These are phyloP conservation scores for Suillus decipiens DNA, from an alignment of 768 basidiomycete species.

Conservation along the genomic window DNA sequence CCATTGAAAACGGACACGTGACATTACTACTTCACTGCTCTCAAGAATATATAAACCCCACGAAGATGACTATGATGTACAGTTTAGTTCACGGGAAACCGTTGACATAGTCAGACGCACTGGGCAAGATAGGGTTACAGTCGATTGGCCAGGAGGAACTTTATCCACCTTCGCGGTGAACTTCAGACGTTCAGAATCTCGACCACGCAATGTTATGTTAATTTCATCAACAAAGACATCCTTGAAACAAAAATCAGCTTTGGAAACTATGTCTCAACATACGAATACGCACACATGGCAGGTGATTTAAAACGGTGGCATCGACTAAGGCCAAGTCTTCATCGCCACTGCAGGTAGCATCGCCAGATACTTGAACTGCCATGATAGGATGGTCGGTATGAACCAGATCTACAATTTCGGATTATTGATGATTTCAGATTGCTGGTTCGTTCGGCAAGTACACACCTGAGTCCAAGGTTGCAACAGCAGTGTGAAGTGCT, in stretches of 20 bases:
- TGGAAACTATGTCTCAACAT: not conserved
- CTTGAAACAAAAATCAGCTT: slow-evolving; percentile 39
- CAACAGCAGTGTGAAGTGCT: slow-evolving; percentile 49
- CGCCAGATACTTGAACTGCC: slow-evolving; percentile 47
- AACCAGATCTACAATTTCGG: slow-evolving; percentile 52
- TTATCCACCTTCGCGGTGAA: slow-evolving; percentile 46
- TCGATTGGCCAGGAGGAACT: slow-evolving; percentile 61
- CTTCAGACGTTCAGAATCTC: slow-evolving; percentile 60
- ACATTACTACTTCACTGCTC: slow-evolving; percentile 63
- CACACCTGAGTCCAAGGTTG: slow-evolving; percentile 57
- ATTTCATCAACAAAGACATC: slow-evolving; percentile 63
- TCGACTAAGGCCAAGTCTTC: slow-evolving; percentile 68
- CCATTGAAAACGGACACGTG: slow-evolving; percentile 69
- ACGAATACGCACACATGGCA: slow-evolving; percentile 71
- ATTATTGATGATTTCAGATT: slow-evolving; percentile 16
- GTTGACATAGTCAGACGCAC: slow-evolving; percentile 45
- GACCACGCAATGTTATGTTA: slow-evolving; percentile 57
- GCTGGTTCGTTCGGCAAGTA: slow-evolving; percentile 4
- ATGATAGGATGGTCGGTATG: slow-evolving; percentile 73
- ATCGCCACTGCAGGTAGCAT: slow-evolving; percentile 53
- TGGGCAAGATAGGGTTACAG: slow-evolving; percentile 64
- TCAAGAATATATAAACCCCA: slow-evolving; percentile 71
- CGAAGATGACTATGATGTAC: slow-evolving; percentile 56
- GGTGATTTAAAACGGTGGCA: slow-evolving; percentile 59
- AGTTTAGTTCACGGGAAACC: slow-evolving; percentile 6